Evolutionary conservation across 1,284 basidiomycete genomes (phyloP).

Genomic region (Apiotrichum mycotoxinovorans): DNA sequence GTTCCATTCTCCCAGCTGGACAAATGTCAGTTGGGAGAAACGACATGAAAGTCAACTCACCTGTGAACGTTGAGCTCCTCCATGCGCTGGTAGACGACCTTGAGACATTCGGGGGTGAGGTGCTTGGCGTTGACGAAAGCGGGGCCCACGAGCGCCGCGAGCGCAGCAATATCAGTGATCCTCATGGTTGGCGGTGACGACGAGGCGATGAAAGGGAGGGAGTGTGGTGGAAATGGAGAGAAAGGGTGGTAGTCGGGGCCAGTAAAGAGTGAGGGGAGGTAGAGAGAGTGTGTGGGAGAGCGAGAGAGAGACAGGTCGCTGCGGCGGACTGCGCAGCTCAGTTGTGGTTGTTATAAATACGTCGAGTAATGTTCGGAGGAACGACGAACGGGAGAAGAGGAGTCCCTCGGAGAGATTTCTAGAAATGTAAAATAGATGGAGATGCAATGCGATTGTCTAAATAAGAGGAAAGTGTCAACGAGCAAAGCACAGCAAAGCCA

Average conservation of each 20-base stretch:
- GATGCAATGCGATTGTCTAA: too few relatives aligned
- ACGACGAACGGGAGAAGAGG: too few relatives aligned
- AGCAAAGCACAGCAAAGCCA: too few relatives aligned
- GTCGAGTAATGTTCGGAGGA: too few relatives aligned
- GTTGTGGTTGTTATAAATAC: neutral
- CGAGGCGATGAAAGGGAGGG: neutral
- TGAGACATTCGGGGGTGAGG: neutral
- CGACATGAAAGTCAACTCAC: slow-evolving; percentile 14
- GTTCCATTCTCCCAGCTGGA: slow-evolving; percentile 80
- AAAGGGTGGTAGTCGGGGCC: too few relatives aligned
- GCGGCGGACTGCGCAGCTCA: neutral
- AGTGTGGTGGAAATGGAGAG: neutral
- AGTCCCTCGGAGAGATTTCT: too few relatives aligned
- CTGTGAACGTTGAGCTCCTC: slow-evolving; percentile 18
- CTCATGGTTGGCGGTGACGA: neutral
- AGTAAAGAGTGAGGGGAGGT: neutral
- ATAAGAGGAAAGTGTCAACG: too few relatives aligned
- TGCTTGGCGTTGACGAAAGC: neutral
- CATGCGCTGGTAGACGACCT: slow-evolving; percentile 32
- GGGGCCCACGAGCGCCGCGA: neutral
- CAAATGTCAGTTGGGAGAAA: neutral
- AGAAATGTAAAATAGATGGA: too few relatives aligned
- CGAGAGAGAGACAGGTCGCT: neutral
- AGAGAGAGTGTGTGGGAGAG: neutral
- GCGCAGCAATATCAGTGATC: neutral